Base-by-base conservation (phyloP, 371 early-diverging fungal genomes). In the Globomyces sp. region DNA sequence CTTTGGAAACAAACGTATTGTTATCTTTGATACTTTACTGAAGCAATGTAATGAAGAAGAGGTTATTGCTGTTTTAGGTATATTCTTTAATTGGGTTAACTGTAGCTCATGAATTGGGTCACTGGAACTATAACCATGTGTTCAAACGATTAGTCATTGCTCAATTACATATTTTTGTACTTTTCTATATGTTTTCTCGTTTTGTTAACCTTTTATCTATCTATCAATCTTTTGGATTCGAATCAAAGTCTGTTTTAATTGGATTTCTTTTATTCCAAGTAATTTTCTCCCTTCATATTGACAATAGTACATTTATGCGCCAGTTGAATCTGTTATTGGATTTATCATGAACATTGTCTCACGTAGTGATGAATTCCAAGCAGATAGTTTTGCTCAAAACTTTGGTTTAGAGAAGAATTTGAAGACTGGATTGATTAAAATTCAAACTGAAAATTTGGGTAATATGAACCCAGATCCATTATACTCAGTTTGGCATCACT, bases 1-100 rank as follows among this genome's bases (percentile, higher is more conserved):
- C 68, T 93, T 92, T 72, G 93, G 94, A 47, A 73, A 94, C 80
- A 98, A 98, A 87, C 90, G 96, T 53, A 97, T 99, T 71, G 99
- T 99, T 0, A 71, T 99, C 4, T 99, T 83, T 77, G 99, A 99
- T 75, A 99, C 99, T 0, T 80, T 99, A 58, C 73, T 98, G 53
- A 90, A 91, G 24, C 93, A 98, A 58, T 83, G 89, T 10, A 79
- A 81, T 36, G 80, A 84, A 43, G 92, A 95, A 52, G 96, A 98
- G 75, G 89, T 97, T 53, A 90, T 91, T 47, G 97, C 96, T n/a
- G 88, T 96, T 2, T 81, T 96, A 9, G 93, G 94, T 81, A 71
- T 9, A 64, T 36, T 4, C 39, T 62, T 39, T 39, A 8, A 0
- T 24, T 0, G 24, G 24, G 24, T 40, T 39, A 49, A 8, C n/a